phyloP scores from a whole-genome alignment of 129 eudicot genomes.

The Centrapalus pauciflorus region DNA sequence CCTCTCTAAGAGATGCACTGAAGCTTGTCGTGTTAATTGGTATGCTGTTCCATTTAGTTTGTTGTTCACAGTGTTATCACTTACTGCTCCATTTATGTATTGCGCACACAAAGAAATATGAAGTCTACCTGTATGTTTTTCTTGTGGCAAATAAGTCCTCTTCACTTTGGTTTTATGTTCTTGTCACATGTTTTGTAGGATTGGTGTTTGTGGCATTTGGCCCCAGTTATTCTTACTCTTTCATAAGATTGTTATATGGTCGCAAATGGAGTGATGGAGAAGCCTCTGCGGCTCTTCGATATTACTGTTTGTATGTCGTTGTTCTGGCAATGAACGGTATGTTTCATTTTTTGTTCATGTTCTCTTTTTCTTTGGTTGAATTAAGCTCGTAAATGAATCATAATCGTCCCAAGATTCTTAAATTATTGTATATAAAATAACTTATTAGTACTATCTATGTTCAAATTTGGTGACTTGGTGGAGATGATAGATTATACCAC shows the following conservation, averaged over 20 bases:
- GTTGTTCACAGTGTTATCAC: neutral
- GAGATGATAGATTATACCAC: neutral
- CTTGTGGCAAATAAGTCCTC: neutral
- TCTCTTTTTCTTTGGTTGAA: neutral
- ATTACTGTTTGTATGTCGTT: slow-evolving; percentile 70
- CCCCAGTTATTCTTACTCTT: slow-evolving; percentile 94
- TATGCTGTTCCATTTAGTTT: slow-evolving; percentile 22
- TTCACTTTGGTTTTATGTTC: slow-evolving; percentile 6
- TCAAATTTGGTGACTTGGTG: no score
- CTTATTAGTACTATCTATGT: no score
- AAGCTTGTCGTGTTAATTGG: slow-evolving; percentile 88
- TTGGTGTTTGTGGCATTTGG: slow-evolving; percentile 89
- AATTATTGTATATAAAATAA: no score
- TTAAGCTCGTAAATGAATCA: slow-evolving; percentile 3
- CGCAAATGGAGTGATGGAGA: slow-evolving; percentile 98
- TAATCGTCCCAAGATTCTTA: neutral
- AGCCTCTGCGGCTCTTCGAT: slow-evolving; percentile 81
- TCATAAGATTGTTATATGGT: slow-evolving; percentile 83
- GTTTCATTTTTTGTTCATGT: neutral
- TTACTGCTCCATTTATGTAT: neutral
- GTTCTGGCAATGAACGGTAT: slow-evolving; percentile 87
- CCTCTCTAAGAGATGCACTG: slow-evolving; percentile 67
- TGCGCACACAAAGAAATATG: neutral
- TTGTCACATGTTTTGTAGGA: slow-evolving; percentile 33
- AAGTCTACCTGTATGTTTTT: neutral